phyloP scores from a whole-genome alignment of 1,284 basidiomycete species.

The Ceratobasidium sp. region DNA sequence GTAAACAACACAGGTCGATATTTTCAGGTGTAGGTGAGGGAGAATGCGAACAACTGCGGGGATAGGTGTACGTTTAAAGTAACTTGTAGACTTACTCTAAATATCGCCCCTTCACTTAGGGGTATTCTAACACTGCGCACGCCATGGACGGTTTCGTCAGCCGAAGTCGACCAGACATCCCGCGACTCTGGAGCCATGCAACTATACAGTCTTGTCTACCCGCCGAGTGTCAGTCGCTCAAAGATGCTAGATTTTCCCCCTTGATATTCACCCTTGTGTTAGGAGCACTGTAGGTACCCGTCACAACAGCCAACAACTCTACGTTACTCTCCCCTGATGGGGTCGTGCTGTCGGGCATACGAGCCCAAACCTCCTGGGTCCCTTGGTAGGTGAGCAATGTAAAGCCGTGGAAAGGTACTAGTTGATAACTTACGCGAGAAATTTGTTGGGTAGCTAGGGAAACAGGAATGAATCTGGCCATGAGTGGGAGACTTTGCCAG shows the following conservation, averaged over 20 bases:
- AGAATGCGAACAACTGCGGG: background rate
- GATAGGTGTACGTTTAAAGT: background rate
- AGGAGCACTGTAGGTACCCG: background rate
- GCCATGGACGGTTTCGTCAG: constrained; percentile 26
- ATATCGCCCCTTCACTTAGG: constrained; percentile 31
- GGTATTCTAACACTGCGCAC: constrained; percentile 20
- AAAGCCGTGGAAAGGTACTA: background rate
- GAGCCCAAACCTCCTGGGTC: constrained; percentile 39
- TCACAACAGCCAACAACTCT: constrained; percentile 36
- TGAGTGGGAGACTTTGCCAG: background rate
- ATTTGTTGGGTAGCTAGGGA: background rate
- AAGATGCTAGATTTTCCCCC: background rate
- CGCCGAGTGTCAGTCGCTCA: background rate
- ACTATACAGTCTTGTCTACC: constrained; percentile 29
- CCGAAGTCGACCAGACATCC: constrained; percentile 36
- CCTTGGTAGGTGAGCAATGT: background rate
- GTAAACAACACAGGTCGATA: background rate
- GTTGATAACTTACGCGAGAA: background rate
- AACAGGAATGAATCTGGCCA: constrained; percentile 12
- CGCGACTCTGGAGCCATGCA: constrained; percentile 41
- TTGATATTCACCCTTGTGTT: background rate
- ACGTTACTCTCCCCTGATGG: constrained; percentile 36
- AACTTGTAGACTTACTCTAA: constrained; percentile 18
- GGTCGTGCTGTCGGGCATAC: constrained; percentile 26
- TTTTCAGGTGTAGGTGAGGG: background rate